Evolutionary conservation across 2,329 filamentous ascomycete species (phyloP), one percentile per base, ranked within the genome.

Genomic region (Verticillium zaregamsianum): DNA sequence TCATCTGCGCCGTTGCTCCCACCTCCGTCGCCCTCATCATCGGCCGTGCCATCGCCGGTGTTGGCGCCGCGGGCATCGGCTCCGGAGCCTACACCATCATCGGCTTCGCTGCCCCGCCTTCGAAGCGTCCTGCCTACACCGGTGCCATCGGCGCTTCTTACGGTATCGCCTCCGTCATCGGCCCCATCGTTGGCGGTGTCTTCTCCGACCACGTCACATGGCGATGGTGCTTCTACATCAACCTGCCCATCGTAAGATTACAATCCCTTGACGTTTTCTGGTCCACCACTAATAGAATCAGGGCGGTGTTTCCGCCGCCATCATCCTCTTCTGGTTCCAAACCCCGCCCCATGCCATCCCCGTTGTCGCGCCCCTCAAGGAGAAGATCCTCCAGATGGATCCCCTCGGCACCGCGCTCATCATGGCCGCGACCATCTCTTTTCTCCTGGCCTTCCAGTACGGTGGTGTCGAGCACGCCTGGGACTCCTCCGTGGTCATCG

Each of bases 361-460:
- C 5, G 33, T 56, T 0, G 54, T 59, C 4, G 58, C 55, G 62
- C 67, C 76, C 3, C 60, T 61, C 58, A 59, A 54, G 11, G 55
- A 64, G 15, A 61, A 58, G 2, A 28, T 69, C 1, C 5, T 55
- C 3, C 57, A 62, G 7, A 61, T 69, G 45, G 69, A 70, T 28
- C 40, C 59, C 14, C 40, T 74, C 6, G 73, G 73, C 12, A 72
- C 70, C 2, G 61, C 63, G 15, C 65, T 76, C 9, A 74, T 76
- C 33, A 61, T 72, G 66, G 72, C 72, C 0, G 68, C 76, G 14
- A 72, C 82, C 8, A 70, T 82, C 23, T 83, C 78, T 63, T 72
- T 83, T 20, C 68, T 84, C 0, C 71, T 84, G 0, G 81, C 81
- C n/a, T 71, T 85, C 6, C 80, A 83, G 62, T 84, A 79, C 79